Evolutionary conservation across 441 rosid genomes (phyloP).

Genomic region (Flueggea neowawraea): DNA sequence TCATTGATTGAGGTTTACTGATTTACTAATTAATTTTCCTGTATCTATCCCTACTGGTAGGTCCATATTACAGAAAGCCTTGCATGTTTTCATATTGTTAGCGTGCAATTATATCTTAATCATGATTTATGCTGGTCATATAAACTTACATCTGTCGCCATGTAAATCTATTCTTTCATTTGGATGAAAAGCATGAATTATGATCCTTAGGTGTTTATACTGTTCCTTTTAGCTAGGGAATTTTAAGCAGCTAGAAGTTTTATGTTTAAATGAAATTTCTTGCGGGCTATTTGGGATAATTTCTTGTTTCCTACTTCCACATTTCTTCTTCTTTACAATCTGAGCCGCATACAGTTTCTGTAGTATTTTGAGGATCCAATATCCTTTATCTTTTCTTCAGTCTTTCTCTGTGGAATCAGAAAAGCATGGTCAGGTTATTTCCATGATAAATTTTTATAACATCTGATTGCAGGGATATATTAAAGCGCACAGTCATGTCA

Average conservation of each 20-base stretch:
- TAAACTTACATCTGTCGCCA: no score
- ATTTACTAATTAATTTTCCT: conserved; percentile 6
- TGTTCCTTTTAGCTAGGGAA: no score
- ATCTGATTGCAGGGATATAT: conserved; percentile 61
- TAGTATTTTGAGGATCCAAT: background rate
- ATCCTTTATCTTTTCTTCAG: conserved; percentile 4
- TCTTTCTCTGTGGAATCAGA: background rate
- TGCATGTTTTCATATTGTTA: no score
- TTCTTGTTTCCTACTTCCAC: no score
- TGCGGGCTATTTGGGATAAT: no score
- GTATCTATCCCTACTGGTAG: conserved; percentile 2
- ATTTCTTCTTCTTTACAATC: no score
- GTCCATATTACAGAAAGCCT: conserved; percentile 2
- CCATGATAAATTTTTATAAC: background rate
- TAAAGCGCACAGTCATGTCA: conserved; percentile 45
- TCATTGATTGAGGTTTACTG: conserved; percentile 1
- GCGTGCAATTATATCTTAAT: background rate
- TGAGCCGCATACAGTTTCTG: background rate
- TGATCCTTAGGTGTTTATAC: no score
- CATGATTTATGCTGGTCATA: conserved; percentile 1
- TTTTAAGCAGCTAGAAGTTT: no score
- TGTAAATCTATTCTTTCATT: no score
- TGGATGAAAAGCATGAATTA: no score
- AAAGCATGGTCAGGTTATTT: background rate
- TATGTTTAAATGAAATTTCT: no score